Base-by-base conservation (phyloP, 768 basidiomycete species). In the Pilatotrama ljubarskyi region DNA sequence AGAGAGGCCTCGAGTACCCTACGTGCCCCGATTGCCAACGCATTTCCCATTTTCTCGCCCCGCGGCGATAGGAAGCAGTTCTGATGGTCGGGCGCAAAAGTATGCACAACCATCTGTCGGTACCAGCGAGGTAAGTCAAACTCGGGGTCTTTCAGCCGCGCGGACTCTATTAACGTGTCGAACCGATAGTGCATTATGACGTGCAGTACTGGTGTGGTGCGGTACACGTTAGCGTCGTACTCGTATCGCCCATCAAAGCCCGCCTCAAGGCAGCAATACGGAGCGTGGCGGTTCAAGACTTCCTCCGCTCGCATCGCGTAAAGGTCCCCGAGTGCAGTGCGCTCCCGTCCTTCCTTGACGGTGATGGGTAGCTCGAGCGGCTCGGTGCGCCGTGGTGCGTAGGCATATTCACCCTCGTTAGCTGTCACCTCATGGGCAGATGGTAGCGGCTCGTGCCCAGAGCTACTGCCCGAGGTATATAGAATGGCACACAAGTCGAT, bases 91-190 rank as follows among this genome's bases (percentile, higher is more conserved):
- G 24, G 40, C 7, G 18, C 24, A 7, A 55, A 42, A 1, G 15
- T 20, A 20, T 54, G 26, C 15, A 61, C 40, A 1, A 55, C 47
- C 38, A 61, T 22, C 42, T 54, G 58, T 6, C 58, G 38, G 35
- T 53, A 54, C 43, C 44, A 59, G 17, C 38, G 25, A 1, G 51
- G 51, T n/a, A 59, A 40, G 46, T 59, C 46, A 48, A 59, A 59
- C 5, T 11, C 5, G 0, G 46, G 58, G n/a, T 59, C 26, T 15
- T 37, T 29, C 37, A 59, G 18, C 0, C 13, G n/a, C 4, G 4
- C 6, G 18, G 43, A 24, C 36, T 59, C 58, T 3, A 59, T 9
- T 15, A 59, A 24, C 11, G 26, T 41, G n/a, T 59, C 58, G 40
- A 59, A 59, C 0, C 44, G 51, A 11, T 18, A 59, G 36, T 59